Evolutionary conservation across 192 early-diverging fungal species (phyloP).

Genomic region (Obelidium mucronatum): DNA sequence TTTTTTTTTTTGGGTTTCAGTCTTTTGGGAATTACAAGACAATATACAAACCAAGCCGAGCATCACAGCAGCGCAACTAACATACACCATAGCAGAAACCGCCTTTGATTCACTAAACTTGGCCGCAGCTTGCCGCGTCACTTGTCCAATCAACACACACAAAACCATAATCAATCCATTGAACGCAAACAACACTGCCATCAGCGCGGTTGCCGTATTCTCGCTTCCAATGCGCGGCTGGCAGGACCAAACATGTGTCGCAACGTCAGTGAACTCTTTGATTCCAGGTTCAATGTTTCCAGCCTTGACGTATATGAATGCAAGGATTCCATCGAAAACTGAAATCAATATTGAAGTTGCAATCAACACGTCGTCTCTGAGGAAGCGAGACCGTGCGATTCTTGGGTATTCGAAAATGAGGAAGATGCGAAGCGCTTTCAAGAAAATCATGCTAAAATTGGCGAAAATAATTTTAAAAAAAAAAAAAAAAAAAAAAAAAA

Average conservation of each 20-base stretch:
- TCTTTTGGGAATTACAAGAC: too few relatives aligned
- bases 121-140: not conserved
- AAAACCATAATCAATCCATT: not conserved
- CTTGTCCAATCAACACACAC: not conserved
- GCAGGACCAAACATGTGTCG: not conserved
- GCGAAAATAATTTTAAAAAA: not conserved
- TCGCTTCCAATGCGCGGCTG: not conserved
- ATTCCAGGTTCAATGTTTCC: not conserved
- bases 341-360: not conserved
- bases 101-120: not conserved
- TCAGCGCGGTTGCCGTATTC: not conserved
- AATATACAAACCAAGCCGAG: not conserved
- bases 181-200: not conserved
- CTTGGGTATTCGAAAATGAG: slow-evolving; percentile 14
- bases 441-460: slow-evolving; percentile 17
- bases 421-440: slow-evolving; percentile 21
- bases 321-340: not conserved
- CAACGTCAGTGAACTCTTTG: not conserved
- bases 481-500: not conserved
- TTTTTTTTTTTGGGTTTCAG: not conserved
- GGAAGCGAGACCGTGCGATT: not conserved
- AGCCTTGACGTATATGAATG: not conserved
- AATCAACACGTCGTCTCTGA: not conserved
- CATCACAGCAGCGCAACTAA: not conserved
- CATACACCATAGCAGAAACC: not conserved